These are phyloP conservation scores for Aspergillus conjunctus DNA, from an alignment of 495 filamentous ascomycete genomes.

Conservation along the genomic window DNA sequence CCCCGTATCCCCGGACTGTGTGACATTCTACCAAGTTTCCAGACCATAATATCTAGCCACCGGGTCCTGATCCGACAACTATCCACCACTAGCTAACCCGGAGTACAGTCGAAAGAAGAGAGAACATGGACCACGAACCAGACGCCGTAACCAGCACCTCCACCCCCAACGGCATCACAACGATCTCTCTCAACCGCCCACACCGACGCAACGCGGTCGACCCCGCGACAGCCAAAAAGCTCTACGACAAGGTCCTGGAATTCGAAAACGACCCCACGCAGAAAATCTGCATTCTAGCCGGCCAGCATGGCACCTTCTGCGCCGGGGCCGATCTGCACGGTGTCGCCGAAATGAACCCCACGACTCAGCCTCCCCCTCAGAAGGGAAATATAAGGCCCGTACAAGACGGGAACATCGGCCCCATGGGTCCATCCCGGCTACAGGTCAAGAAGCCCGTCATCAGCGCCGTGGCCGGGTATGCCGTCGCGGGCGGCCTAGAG, in stretches of 20 bases:
- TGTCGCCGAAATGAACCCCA: slow-evolving; percentile 26
- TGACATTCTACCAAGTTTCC: no score
- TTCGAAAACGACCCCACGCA: slow-evolving; percentile 48
- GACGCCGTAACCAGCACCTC: slow-evolving; percentile 7
- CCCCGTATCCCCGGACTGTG: no score
- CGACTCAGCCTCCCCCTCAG: background rate
- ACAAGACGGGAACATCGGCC: slow-evolving; percentile 34
- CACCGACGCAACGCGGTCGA: slow-evolving; percentile 47
- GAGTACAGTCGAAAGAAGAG: no score
- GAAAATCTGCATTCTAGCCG: slow-evolving; percentile 48
- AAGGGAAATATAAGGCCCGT: slow-evolving; percentile 23
- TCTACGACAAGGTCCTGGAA: slow-evolving; percentile 40
- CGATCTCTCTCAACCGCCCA: slow-evolving; percentile 44
- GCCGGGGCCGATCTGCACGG: slow-evolving; percentile 49
- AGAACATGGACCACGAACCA: slow-evolving; percentile 2
- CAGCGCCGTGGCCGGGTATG: slow-evolving; percentile 48
- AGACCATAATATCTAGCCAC: no score
- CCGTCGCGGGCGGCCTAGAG: slow-evolving; percentile 52
- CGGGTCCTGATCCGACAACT: no score
- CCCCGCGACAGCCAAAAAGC: slow-evolving; percentile 37
- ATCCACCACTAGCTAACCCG: no score
- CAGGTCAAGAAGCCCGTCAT: slow-evolving; percentile 46
- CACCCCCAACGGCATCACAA: slow-evolving; percentile 48
- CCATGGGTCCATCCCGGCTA: slow-evolving; percentile 50
- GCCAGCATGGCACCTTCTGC: slow-evolving; percentile 45